These are phyloP conservation scores for Calendula officinalis DNA, from an alignment of 129 eudicot genomes.

Conservation along the genomic window DNA sequence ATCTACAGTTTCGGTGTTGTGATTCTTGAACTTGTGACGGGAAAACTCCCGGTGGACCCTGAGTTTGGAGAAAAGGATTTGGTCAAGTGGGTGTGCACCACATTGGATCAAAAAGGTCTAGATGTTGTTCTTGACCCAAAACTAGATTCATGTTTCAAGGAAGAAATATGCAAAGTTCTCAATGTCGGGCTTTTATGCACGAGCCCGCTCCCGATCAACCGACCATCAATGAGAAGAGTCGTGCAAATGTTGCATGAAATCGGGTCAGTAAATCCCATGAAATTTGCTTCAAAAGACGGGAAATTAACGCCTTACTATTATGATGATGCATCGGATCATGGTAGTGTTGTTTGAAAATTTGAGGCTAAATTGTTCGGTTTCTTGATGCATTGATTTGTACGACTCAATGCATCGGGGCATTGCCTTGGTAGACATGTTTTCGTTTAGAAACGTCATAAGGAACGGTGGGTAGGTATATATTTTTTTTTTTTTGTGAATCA, in stretches of 20 bases:
- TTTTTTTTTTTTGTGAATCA: constrained; percentile 11
- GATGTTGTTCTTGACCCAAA: constrained; percentile 77
- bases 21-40: constrained; percentile 74
- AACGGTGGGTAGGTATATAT: not conserved
- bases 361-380: constrained; percentile 3
- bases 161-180: constrained; percentile 75
- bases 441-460: constrained; percentile 1
- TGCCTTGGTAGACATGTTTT: constrained; percentile 7
- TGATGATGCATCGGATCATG: constrained; percentile 77
- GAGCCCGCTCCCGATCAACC: constrained; percentile 87
- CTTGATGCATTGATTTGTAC: constrained; percentile 13
- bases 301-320: constrained; percentile 77
- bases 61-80: constrained; percentile 88
- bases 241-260: constrained; percentile 78
- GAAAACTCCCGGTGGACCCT: constrained; percentile 81
- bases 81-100: constrained; percentile 91
- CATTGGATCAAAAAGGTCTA: constrained; percentile 73
- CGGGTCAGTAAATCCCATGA: constrained; percentile 46
- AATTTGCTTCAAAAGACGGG: constrained; percentile 58
- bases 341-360: constrained; percentile 51
- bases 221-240: constrained; percentile 85
- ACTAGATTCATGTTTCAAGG: constrained; percentile 82
- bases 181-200: constrained; percentile 83
- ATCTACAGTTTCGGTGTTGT: constrained; percentile 90
- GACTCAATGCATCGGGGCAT: not conserved